A percentile compares a stretch with the other conserved stretches of the same genome.
phyloP scores from a whole-genome alignment of 73 alveolate species.

The Paraurostyla sp. region DNA sequence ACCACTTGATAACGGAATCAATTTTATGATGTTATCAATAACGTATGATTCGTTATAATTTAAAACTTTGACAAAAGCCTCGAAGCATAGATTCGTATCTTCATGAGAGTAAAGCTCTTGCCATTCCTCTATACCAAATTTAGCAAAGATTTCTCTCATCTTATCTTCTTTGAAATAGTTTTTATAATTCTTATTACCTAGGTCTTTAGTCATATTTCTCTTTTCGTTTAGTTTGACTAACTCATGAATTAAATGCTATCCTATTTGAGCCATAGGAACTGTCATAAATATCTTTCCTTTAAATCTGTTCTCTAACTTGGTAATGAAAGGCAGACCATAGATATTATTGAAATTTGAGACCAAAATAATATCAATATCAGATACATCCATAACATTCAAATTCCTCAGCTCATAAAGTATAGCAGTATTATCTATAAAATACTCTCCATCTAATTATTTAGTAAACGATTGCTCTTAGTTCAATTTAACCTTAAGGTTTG shows the following conservation, averaged over 20 bases:
- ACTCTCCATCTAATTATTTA: slow-evolving; percentile 12
- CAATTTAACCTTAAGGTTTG: not conserved
- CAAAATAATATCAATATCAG: slow-evolving; percentile 39
- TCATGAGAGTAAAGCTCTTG: not conserved
- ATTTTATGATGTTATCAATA: slow-evolving; percentile 13
- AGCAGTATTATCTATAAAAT: slow-evolving; percentile 25
- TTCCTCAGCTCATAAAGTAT: slow-evolving; percentile 1
- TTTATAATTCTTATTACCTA: not conserved
- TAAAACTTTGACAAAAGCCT: not conserved
- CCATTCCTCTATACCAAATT: slow-evolving; percentile 43
- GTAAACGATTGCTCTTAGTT: not conserved
- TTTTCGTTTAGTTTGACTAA: not conserved
- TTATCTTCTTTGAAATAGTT: slow-evolving; percentile 39
- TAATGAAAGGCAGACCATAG: slow-evolving; percentile 57
- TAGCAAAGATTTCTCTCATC: slow-evolving; percentile 6
- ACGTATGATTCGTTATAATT: slow-evolving; percentile 29
- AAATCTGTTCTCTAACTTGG: not conserved
- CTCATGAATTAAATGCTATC: slow-evolving; percentile 12
- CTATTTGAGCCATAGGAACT: slow-evolving; percentile 29
- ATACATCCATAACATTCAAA: not conserved
- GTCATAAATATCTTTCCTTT: slow-evolving; percentile 51
- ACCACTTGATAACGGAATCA: slow-evolving; percentile 54
- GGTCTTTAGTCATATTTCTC: slow-evolving; percentile 16
- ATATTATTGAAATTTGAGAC: slow-evolving; percentile 23
- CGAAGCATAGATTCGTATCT: slow-evolving; percentile 28